Percentiles rank a stretch among this genome's conserved stretches.
Evolutionary conservation across 495 filamentous ascomycete species (phyloP).

Genomic region (Talaromyces borbonicus): DNA sequence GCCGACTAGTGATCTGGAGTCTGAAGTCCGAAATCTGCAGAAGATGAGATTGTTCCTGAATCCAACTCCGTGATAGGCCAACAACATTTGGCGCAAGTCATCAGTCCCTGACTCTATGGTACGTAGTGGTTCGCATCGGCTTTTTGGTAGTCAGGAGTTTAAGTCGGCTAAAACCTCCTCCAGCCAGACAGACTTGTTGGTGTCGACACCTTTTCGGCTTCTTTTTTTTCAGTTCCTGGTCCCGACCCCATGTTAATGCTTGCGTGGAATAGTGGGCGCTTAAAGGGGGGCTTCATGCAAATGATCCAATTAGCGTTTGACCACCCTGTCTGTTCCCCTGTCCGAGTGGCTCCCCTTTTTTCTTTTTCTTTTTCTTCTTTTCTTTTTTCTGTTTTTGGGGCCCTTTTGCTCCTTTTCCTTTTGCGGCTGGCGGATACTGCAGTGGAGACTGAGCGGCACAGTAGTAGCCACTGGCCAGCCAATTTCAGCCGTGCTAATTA

Average conservation of each 20-base stretch:
- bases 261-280: neutral
- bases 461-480: too few relatives aligned
- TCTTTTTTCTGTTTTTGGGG: neutral
- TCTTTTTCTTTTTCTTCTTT: neutral
- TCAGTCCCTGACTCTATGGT: too few relatives aligned
- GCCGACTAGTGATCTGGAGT: neutral
- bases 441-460: slow-evolving; percentile 2
- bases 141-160: slow-evolving; percentile 1
- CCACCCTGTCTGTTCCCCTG: neutral
- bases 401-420: too few relatives aligned
- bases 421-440: too few relatives aligned
- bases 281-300: slow-evolving; percentile 1
- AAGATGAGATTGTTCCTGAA: neutral
- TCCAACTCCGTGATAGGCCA: too few relatives aligned
- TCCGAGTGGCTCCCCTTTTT: too few relatives aligned
- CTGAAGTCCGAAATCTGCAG: neutral
- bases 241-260: too few relatives aligned
- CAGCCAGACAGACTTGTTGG: too few relatives aligned
- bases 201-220: too few relatives aligned
- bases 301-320: neutral
- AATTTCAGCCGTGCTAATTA: too few relatives aligned
- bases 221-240: too few relatives aligned
- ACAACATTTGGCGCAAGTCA: too few relatives aligned
- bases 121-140: neutral
- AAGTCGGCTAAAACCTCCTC: slow-evolving; percentile 1